Base-by-base conservation (phyloP, 192 early-diverging fungal species). In the Entophlyctis helioformis region DNA sequence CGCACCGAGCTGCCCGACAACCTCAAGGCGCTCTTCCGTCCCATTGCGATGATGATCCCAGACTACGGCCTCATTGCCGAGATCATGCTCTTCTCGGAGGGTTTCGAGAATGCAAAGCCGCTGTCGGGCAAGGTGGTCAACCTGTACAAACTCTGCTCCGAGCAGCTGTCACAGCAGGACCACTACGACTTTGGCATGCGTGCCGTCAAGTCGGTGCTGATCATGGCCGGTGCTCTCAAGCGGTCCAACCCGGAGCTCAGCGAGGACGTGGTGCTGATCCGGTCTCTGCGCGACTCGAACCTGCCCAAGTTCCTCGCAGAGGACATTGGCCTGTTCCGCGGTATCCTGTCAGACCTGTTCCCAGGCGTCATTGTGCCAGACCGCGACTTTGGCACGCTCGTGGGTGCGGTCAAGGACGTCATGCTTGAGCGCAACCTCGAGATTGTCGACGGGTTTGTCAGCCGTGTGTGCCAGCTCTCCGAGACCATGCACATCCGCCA, bases 101-200 rank as follows among this genome's bases (percentile, higher is more conserved):
- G 74, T 10, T 78, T 78, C 39, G 74, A 78, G 39, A 65, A 71
- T 53, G 74, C 74, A 12, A 71, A 69, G 23, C 29, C 54, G 3
- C 58, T 78, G 21, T 59, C 74, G 16, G 74, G 71, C 21, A 78
- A 78, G 40, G 74, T 78, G 1, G 71, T 73, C 21, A 78, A 78
- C 42, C 62, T 78, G 0, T 78, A 78, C 55, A 78, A 78, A 43
- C 54, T 78, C 3, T 78, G 74, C 44, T 71, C 68, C 24, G 74
- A 78, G 48, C 74, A 78, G 42, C 69, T 78, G 11, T 74, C 71
- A 8, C 71, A 78, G 49, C 74, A 78, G 50, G 74, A 78, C 61
- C 74, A 78, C 41, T 78, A 78, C 40, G 74, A 78, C 37, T 78
- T 78, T 51, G 73, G 73, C 28, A 78, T 78, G 74, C 48, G 74